These are phyloP conservation scores for Quercus ilex DNA, from an alignment of 306 rosid species.

Conservation along the genomic window DNA sequence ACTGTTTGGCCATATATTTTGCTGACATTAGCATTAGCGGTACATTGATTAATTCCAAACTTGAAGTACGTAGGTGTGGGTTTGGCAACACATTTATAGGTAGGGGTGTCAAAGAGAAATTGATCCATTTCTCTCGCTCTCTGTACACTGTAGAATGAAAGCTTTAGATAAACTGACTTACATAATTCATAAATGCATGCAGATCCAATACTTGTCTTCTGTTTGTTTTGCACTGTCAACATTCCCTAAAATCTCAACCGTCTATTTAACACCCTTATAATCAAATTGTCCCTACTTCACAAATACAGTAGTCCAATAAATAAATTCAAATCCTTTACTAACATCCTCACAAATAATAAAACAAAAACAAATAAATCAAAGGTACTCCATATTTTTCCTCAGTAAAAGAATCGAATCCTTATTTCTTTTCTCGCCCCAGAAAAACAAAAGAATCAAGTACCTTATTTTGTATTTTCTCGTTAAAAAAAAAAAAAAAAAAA, in stretches of 20 bases:
- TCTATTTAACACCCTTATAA: constrained; percentile 18
- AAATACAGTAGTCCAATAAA: too few species aligned
- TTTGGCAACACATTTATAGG: constrained; percentile 30
- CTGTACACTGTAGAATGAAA: constrained; percentile 32
- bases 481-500: too few species aligned
- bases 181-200: constrained; percentile 50
- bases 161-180: constrained; percentile 37
- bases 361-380: too few species aligned
- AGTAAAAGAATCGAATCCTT: too few species aligned
- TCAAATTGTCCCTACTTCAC: constrained; percentile 1
- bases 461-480: too few species aligned
- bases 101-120: constrained; percentile 18
- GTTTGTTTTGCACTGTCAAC: constrained; percentile 35
- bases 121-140: constrained; percentile 9
- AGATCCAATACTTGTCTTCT: constrained; percentile 35
- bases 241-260: constrained; percentile 47
- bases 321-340: neutral
- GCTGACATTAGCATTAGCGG: too few species aligned
- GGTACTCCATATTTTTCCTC: too few species aligned
- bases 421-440: too few species aligned
- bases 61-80: constrained; percentile 12
- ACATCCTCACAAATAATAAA: too few species aligned
- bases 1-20: too few species aligned
- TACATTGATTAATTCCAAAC: too few species aligned
- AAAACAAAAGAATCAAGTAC: too few species aligned